These are phyloP conservation scores for Tolypocladium tropicale DNA, from an alignment of 2,329 filamentous ascomycete species.

Conservation along the genomic window DNA sequence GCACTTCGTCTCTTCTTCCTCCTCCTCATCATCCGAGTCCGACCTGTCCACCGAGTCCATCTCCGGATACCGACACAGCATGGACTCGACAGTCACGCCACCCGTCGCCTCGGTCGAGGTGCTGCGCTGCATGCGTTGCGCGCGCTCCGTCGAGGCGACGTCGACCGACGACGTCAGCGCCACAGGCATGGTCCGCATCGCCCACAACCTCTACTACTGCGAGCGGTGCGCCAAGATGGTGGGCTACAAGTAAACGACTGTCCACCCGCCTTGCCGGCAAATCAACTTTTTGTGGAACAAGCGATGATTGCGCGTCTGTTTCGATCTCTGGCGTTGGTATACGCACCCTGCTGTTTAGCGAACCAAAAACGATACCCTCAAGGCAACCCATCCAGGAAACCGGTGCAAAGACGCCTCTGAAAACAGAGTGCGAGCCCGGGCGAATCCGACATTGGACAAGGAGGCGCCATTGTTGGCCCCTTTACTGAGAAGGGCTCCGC, in stretches of 20 bases:
- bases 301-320: neutral
- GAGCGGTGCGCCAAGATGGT: constrained; percentile 52
- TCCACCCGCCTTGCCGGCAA: neutral
- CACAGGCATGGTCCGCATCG: constrained; percentile 54
- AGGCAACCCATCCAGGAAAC: neutral
- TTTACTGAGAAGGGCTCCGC: neutral
- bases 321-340: neutral
- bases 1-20: constrained; percentile 13
- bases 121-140: constrained; percentile 53
- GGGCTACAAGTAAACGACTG: constrained; percentile 44
- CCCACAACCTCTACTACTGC: constrained; percentile 58
- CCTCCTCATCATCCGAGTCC: constrained; percentile 27
- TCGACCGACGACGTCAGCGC: constrained; percentile 47
- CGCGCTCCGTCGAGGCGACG: constrained; percentile 49
- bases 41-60: constrained; percentile 25
- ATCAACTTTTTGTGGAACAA: neutral
- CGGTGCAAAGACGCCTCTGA: neutral
- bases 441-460: neutral
- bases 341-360: neutral
- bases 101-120: constrained; percentile 46
- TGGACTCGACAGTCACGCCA: constrained; percentile 32
- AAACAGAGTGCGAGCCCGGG: neutral
- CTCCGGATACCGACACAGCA: constrained; percentile 29
- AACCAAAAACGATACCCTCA: neutral
- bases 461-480: neutral